Base-by-base conservation (phyloP, 1,284 basidiomycete genomes). In the Microbotryum scabiosae region DNA sequence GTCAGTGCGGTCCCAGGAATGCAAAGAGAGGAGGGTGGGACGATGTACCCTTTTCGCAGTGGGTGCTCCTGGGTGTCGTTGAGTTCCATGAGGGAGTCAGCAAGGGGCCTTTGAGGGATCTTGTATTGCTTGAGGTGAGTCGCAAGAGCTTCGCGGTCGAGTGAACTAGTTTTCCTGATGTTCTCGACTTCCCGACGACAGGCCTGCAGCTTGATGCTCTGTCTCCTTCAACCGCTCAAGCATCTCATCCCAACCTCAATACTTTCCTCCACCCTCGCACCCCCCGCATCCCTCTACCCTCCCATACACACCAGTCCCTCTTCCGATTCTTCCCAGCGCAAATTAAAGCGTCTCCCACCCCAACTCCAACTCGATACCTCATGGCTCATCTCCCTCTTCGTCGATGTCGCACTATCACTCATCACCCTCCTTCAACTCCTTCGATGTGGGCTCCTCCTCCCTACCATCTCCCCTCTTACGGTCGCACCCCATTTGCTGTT, bases 241-340 rank as follows among this genome's bases (percentile, higher is more conserved):
- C 58, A 60, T 32, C 46, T 60, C 52, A 25, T 60, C 23, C 58
- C 58, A n/a, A 41, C 32, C 25, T 60, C 58, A 4, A 49, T 60
- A 36, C 51, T 60, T 12, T 52, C 58, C 0, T n/a, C 58, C 9
- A 49, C 52, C 4, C 23, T 60, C n/a, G 6, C 57, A 9, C 51
- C 57, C 28, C 57, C 57, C 2, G 9, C 51, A 12, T 30, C 51
- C 43, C 57, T 59, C 23, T 53, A 47, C 51, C 36, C 57, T 14
- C 51, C 51, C 18, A 12, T 41, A 3, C 36, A 18, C 36, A 41
- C n/a, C 51, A 8, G 18, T 7, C 23, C 26, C 46, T 23, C 51
- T 6, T 41, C 36, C 36, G 36, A 41, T 16, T 41, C 36, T 18
- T 41, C 36, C 12, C 36, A 18, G 14, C 14, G 36, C 36, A 41